Base-by-base conservation (phyloP, 2,329 filamentous ascomycete genomes). In the Cryoendolithus antarcticus region DNA sequence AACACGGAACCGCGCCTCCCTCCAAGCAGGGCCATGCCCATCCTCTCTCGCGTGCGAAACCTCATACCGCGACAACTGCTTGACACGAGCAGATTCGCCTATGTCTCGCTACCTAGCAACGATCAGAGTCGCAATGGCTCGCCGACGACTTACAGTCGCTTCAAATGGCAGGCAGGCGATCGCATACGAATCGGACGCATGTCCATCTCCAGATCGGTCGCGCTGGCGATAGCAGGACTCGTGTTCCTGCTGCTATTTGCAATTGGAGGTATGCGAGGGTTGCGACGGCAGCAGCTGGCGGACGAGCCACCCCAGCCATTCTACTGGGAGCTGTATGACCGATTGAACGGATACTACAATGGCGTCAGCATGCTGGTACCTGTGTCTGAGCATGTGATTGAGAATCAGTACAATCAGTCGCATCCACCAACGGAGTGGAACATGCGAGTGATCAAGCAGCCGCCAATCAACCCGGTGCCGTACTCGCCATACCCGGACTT, bases 401-500 rank as follows among this genome's bases (percentile, higher is more conserved):
- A 69, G 52, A 67, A 70, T 49, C 50, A 60, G 39, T 61, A 65
- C 48, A 63, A 62, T 49, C 54, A 49, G 55, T 60, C 48, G 39
- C 55, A 51, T 45, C 63, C 58, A 11, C 38, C 43, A 32, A 56
- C 55, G 42, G 55, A 57, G 24, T 56, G 58, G 38, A 13, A 46
- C 38, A 48, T 59, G 36, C 53, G 24, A 31, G 40, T 54, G 7
- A 38, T 46, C 11, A 45, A 44, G 12, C 45, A 46, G 33, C 60
- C 59, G 4, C 53, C 58, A 3, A 41, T 63, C 32, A 53, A 61
- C n/a, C 59, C 60, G 3, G 44, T 58, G 28, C 57, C 63, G 9
- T 68, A 64, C 57, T 58, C 62, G 41, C 66, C 67, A 8, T 70
- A 70, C 47, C 58, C 61, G 9, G 60, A 64, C 40, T 67, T 58